Percentiles rank a stretch among this genome's conserved stretches.
phyloP scores from a whole-genome alignment of 768 basidiomycete species.

The Trametes maxima region DNA sequence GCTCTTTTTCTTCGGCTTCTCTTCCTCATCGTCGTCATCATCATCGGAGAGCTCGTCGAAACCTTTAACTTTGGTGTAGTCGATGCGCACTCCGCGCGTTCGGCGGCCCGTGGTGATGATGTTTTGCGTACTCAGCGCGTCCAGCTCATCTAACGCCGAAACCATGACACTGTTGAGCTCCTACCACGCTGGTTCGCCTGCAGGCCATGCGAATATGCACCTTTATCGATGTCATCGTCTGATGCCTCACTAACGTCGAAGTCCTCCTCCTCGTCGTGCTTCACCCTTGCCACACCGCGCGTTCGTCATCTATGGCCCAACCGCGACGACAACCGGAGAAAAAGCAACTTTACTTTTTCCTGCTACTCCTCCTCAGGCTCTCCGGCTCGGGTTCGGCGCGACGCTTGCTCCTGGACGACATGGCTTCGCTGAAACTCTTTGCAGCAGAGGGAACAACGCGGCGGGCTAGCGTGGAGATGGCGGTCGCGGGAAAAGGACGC shows the following conservation, averaged over 20 bases:
- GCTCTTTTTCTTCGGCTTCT: constrained; percentile 48
- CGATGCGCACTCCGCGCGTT: constrained; percentile 72
- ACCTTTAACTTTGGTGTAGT: constrained; percentile 55
- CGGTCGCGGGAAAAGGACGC: constrained; percentile 8
- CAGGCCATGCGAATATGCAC: constrained; percentile 13
- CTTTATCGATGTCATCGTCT: constrained; percentile 32
- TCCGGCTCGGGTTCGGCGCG: constrained; percentile 37
- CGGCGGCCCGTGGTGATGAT: constrained; percentile 60
- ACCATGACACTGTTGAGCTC: not conserved
- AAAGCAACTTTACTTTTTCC: constrained; percentile 36
- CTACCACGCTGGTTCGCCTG: too few relatives aligned
- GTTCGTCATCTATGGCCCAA: not conserved
- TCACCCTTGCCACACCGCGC: constrained; percentile 26
- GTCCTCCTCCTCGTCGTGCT: constrained; percentile 33
- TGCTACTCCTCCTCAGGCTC: constrained; percentile 33
- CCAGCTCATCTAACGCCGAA: constrained; percentile 30
- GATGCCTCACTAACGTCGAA: constrained; percentile 27
- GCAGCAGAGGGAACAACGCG: not conserved
- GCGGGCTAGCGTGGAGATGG: not conserved
- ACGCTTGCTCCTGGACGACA: constrained; percentile 34
- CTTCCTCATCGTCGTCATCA: constrained; percentile 50
- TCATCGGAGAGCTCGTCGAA: constrained; percentile 27
- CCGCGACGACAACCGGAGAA: not conserved
- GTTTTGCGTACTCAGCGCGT: constrained; percentile 61
- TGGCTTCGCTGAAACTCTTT: constrained; percentile 9